Percentiles rank a stretch among this genome's conserved stretches.
phyloP scores from a whole-genome alignment of 2,329 filamentous ascomycete genomes.

The Dryadomyces quercivorus region DNA sequence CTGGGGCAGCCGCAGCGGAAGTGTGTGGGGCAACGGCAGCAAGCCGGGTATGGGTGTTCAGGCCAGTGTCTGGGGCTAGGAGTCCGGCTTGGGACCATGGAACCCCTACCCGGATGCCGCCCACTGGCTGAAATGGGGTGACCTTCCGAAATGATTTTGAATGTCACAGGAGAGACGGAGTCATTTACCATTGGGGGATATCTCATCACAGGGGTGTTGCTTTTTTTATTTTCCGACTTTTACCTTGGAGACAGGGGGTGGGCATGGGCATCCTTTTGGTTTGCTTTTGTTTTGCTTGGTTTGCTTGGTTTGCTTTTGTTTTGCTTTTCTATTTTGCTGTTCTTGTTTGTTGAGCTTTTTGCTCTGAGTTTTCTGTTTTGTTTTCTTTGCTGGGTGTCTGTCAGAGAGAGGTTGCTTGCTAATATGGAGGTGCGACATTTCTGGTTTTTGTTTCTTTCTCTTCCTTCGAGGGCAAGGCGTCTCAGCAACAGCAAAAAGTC shows the following conservation, averaged over 20 bases:
- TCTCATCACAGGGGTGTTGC: background rate
- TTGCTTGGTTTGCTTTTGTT: background rate
- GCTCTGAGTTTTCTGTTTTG: background rate
- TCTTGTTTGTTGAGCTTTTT: background rate
- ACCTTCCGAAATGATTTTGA: background rate
- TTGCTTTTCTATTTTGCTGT: background rate
- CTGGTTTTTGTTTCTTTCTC: background rate
- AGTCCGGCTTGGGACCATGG: background rate
- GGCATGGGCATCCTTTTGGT: background rate
- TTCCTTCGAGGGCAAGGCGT: conserved; percentile 4
- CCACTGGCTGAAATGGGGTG: too few species aligned
- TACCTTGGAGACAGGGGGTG: background rate
- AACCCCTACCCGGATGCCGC: background rate
- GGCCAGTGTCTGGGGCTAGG: conserved; percentile 86
- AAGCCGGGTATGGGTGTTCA: conserved; percentile 74
- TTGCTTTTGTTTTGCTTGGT: background rate
- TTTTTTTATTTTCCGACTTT: background rate
- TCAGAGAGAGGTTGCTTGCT: background rate
- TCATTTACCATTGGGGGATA: background rate
- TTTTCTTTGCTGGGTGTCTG: background rate
- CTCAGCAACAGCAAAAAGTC: conserved; percentile 3
- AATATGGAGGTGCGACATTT: background rate
- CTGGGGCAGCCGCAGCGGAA: conserved; percentile 67
- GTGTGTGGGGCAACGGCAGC: conserved; percentile 72
- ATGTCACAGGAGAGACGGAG: background rate